These are phyloP conservation scores for Fusarium graminum DNA, from an alignment of 2,329 filamentous ascomycete genomes.

Conservation along the genomic window DNA sequence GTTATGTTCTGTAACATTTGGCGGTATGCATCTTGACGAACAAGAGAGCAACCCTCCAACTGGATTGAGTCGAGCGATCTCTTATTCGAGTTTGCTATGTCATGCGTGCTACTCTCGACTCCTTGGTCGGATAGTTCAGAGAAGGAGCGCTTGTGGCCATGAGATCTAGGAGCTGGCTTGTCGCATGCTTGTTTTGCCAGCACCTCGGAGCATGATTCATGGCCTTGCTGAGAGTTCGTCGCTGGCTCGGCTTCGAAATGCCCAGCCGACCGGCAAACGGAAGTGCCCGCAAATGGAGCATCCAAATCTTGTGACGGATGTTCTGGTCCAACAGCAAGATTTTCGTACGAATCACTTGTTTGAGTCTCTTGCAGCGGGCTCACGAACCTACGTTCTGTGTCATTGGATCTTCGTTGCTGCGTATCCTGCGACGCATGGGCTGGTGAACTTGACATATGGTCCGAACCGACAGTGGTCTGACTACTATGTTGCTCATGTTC, in stretches of 20 bases:
- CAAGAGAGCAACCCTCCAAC: conserved; percentile 39
- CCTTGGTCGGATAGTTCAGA: conserved; percentile 20
- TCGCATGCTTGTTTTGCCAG: background rate
- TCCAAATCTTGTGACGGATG: background rate
- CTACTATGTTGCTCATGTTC: conserved; percentile 19
- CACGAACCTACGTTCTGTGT: background rate
- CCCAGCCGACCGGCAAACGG: background rate
- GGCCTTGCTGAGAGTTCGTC: background rate
- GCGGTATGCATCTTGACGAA: conserved; percentile 52
- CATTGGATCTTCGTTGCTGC: background rate
- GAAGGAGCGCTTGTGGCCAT: conserved; percentile 41
- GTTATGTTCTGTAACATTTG: conserved; percentile 51
- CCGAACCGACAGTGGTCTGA: conserved; percentile 33
- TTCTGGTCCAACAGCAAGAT: background rate
- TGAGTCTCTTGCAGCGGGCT: conserved; percentile 29
- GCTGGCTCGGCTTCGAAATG: background rate
- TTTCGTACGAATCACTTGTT: background rate
- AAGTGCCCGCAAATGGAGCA: background rate
- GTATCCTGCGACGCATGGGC: background rate
- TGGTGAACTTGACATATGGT: conserved; percentile 17
- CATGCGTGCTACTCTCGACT: background rate
- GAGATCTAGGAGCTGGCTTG: background rate
- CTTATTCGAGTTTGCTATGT: conserved; percentile 20
- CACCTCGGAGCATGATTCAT: background rate
- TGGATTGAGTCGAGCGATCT: conserved; percentile 33